Base-by-base conservation (phyloP, 805 yeast species). In the Candida qinlingensis region DNA sequence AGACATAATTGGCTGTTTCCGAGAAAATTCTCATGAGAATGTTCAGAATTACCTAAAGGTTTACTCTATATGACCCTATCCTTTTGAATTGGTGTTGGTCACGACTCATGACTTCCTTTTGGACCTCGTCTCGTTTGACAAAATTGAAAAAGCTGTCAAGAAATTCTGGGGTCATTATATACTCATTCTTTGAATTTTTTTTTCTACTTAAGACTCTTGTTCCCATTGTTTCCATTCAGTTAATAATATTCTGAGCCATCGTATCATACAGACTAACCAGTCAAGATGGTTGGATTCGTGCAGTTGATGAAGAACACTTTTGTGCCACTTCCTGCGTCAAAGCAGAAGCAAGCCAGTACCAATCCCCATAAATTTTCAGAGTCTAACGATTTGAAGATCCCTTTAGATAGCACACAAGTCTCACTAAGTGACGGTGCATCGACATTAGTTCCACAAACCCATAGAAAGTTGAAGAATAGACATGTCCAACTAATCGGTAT, bases 401-500 rank as follows among this genome's bases (percentile, higher is more conserved):
- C 45, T 10, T 5, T 25, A 4, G 37, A 37, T 13, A 41, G 31
- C 25, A 19, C 41, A 43, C 41, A 47, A 25, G 9, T 47, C 6
- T 58, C 62, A 4, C 9, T 58, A 1, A 50, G 55, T 45, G 62
- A 57, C 42, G 11, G 11, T 31, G 50, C 58, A 3, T 55, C 61
- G 2, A 51, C 62, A 30, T 37, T 54, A 30, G 53, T 48, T 41
- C 27, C 59, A n/a, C 57, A 55, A 13, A 73, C 78, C 3, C 70
- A 70, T 31, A 65, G 92, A 41, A 72, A 73, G 30, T 69, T 86
- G 47, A 68, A 73, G 51, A 79, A 81, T 46, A 71, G 96, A 50
- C 96, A 89, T 67, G 81, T 87, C 28, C 89, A 86, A 59, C 72
- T 87, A 46, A 81, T 87, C 52, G 85, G 88, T 10, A 82, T 87